A percentile compares a stretch with the other conserved stretches of the same genome.
phyloP scores from a whole-genome alignment of 2,329 filamentous ascomycete genomes.

The Mycosphaerella arachidis region DNA sequence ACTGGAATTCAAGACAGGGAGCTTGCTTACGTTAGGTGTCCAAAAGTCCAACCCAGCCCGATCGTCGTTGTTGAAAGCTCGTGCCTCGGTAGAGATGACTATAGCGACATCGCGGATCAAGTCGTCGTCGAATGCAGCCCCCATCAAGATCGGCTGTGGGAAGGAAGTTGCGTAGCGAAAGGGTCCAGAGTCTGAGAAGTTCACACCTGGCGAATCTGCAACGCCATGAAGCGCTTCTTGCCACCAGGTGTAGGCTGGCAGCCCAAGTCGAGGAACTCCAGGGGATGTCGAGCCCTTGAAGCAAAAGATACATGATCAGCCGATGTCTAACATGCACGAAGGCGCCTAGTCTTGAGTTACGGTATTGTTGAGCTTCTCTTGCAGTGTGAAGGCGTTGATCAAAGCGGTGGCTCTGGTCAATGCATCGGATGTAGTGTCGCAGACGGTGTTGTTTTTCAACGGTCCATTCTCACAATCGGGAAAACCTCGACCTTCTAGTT shows the following conservation, averaged over 20 bases:
- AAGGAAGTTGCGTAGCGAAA: conserved; percentile 62
- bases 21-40: conserved; percentile 51
- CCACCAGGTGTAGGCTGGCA: conserved; percentile 59
- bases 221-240: conserved; percentile 61
- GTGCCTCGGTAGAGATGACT: conserved; percentile 56
- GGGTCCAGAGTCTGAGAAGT: conserved; percentile 49
- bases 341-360: no score
- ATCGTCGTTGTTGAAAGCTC: conserved; percentile 61
- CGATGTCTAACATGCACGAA: no score
- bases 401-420: conserved; percentile 41
- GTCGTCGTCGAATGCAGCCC: conserved; percentile 60
- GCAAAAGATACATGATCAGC: no score
- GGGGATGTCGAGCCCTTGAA: conserved; percentile 44
- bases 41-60: conserved; percentile 56
- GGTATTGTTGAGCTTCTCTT: conserved; percentile 52
- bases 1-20: conserved; percentile 35
- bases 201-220: conserved; percentile 50
- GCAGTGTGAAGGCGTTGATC: conserved; percentile 45
- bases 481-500: conserved; percentile 30
- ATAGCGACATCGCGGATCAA: conserved; percentile 55
- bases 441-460: conserved; percentile 48
- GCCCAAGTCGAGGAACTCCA: conserved; percentile 53
- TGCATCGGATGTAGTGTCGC: conserved; percentile 40
- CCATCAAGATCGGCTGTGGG: conserved; percentile 59
- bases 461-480: conserved; percentile 52